These are phyloP conservation scores for Didymella sp. DNA, from an alignment of 2,329 filamentous ascomycete species.

Conservation along the genomic window DNA sequence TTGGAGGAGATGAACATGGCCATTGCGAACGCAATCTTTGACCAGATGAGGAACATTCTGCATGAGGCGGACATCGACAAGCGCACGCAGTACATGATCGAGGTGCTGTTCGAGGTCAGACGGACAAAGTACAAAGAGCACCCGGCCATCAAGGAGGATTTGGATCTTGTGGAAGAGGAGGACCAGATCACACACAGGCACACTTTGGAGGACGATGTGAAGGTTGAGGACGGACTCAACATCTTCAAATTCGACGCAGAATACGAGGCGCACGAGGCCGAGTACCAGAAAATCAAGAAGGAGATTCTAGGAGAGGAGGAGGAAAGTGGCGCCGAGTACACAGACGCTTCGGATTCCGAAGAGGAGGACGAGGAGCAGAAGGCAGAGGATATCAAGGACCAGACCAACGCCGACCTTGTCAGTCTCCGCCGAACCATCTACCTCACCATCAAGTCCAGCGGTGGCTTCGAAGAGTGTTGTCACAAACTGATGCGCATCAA, in stretches of 20 bases:
- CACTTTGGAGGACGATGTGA: constrained; percentile 77
- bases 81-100: constrained; percentile 98
- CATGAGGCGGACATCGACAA: constrained; percentile 98
- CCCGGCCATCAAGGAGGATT: constrained; percentile 85
- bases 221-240: constrained; percentile 84
- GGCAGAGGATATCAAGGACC: constrained; percentile 94
- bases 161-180: constrained; percentile 96
- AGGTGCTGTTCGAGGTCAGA: constrained; percentile 94
- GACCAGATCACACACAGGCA: constrained; percentile 94
- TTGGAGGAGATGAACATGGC: constrained; percentile 92
- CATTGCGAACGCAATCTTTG: constrained; percentile 89
- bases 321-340: constrained; percentile 72
- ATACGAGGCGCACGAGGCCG: constrained; percentile 88
- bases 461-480: constrained; percentile 94
- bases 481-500: constrained; percentile 93
- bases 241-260: constrained; percentile 94
- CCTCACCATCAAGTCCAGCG: constrained; percentile 94
- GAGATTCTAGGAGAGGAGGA: constrained; percentile 85
- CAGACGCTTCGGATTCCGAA: constrained; percentile 70
- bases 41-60: constrained; percentile 92
- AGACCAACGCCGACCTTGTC: constrained; percentile 94
- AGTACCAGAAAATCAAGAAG: constrained; percentile 87
- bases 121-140: constrained; percentile 98
- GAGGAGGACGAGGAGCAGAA: constrained; percentile 80
- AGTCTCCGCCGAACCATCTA: constrained; percentile 95